Conservation (phyloP, 768 basidiomycete genomes). For the Phanerochaete sordida region DNA sequence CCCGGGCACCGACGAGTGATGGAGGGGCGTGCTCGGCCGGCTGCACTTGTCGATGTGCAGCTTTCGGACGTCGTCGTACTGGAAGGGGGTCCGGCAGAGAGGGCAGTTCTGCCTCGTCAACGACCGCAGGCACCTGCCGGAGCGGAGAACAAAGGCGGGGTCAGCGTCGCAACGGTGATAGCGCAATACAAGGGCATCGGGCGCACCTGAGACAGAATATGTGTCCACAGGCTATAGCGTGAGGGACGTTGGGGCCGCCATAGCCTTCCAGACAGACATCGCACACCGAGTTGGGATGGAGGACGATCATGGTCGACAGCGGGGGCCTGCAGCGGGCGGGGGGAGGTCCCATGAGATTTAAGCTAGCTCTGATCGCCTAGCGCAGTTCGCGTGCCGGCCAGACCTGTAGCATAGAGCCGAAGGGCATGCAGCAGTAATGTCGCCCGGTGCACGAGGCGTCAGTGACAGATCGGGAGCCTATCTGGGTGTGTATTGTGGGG, state of each 20-base stretch:
- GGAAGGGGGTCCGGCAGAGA: slow-evolving; percentile 57
- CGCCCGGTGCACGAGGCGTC: slow-evolving; percentile 19
- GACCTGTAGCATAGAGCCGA: slow-evolving; percentile 19
- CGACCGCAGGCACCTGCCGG: slow-evolving; percentile 46
- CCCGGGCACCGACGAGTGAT: slow-evolving; percentile 1
- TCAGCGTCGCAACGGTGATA: slow-evolving; percentile 4
- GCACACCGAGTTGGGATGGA: slow-evolving; percentile 63
- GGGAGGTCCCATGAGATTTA: slow-evolving; percentile 17
- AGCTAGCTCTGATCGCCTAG: slow-evolving; percentile 24
- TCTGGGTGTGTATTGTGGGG: slow-evolving; percentile 16
- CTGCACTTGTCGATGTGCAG: slow-evolving; percentile 59
- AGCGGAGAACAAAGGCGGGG: neutral
- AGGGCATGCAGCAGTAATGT: slow-evolving; percentile 16
- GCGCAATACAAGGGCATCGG: neutral
- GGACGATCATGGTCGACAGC: slow-evolving; percentile 56
- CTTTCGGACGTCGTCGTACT: slow-evolving; percentile 41
- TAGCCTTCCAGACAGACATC: slow-evolving; percentile 75
- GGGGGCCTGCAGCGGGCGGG: slow-evolving; percentile 21
- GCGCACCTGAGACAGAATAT: slow-evolving; percentile 46
- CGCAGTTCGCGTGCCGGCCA: slow-evolving; percentile 27
- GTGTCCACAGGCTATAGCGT: slow-evolving; percentile 69
- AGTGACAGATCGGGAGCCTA: slow-evolving; percentile 22
- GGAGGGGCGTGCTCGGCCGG: slow-evolving; percentile 18
- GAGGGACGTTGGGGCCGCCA: slow-evolving; percentile 50
- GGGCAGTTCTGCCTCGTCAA: slow-evolving; percentile 53